Conservation (phyloP, 371 early-diverging fungal species). For the Massospora cicadina region DNA sequence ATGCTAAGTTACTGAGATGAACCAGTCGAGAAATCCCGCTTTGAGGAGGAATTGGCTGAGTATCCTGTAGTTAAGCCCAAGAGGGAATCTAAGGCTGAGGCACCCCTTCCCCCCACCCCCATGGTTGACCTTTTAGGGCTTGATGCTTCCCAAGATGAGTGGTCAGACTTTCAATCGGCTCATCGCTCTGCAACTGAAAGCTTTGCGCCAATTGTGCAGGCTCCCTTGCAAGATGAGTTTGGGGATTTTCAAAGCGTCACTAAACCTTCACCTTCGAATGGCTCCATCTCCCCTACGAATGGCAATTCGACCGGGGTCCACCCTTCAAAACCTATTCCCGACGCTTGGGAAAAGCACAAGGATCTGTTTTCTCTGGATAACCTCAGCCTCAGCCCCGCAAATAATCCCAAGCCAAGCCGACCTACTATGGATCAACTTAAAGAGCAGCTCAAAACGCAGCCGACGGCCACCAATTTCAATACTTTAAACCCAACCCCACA, state of each 20-base stretch:
- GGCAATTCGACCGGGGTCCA: background rate
- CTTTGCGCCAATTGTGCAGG: background rate
- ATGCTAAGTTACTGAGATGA: background rate
- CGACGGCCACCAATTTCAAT: background rate
- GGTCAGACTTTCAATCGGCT: background rate
- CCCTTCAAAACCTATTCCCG: background rate
- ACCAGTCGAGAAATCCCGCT: background rate
- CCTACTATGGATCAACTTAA: background rate
- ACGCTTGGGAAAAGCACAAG: background rate
- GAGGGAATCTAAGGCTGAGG: background rate
- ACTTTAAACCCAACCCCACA: background rate
- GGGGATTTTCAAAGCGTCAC: slow-evolving; percentile 20
- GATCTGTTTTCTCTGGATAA: background rate
- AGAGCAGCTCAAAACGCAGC: background rate
- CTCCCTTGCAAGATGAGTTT: slow-evolving; percentile 17
- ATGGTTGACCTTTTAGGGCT: background rate
- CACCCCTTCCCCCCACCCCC: background rate
- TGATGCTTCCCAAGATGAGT: background rate
- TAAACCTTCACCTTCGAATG: background rate
- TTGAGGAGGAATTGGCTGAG: background rate
- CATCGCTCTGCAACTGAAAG: too few species aligned
- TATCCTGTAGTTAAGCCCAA: background rate
- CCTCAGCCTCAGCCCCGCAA: background rate
- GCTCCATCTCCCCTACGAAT: background rate
- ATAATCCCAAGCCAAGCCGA: background rate